A percentile compares a stretch with the other conserved stretches of the same genome.
Evolutionary conservation across 2,329 filamentous ascomycete species (phyloP).

Genomic region (Fusarium sacchari): DNA sequence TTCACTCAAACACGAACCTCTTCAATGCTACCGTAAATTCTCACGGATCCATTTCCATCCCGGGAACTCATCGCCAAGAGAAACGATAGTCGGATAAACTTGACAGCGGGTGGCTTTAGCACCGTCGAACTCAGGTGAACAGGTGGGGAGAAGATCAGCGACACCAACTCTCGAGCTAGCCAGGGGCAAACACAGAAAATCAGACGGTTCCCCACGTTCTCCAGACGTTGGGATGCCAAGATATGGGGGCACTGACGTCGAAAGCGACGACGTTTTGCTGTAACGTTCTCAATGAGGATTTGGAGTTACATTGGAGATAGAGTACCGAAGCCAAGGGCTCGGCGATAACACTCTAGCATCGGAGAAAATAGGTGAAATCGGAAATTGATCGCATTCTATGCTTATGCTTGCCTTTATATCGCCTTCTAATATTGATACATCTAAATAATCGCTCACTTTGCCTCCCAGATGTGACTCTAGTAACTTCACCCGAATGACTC

Average conservation of each 20-base stretch:
- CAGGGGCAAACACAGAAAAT: neutral
- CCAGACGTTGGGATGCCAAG: slow-evolving; percentile 14
- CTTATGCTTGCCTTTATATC: neutral
- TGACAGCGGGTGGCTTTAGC: slow-evolving; percentile 2
- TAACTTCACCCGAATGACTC: neutral
- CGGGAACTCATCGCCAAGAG: neutral
- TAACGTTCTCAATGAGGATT: neutral
- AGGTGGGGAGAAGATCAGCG: slow-evolving; percentile 11
- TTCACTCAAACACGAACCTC: no score
- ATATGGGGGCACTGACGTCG: slow-evolving; percentile 17
- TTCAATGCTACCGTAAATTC: neutral
- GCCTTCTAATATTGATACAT: neutral
- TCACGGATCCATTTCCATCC: neutral
- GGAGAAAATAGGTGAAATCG: neutral
- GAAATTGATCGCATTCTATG: neutral
- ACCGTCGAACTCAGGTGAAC: neutral
- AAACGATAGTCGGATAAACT: neutral
- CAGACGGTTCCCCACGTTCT: slow-evolving; percentile 26
- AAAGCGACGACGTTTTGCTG: neutral
- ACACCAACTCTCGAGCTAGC: neutral
- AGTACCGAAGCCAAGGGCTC: neutral
- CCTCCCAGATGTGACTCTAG: neutral
- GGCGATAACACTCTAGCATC: neutral
- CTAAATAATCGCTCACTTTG: slow-evolving; percentile 3
- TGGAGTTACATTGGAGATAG: neutral